These are phyloP conservation scores for Fimicolochytrium jonesii DNA, from an alignment of 192 early-diverging fungal genomes.

Conservation along the genomic window DNA sequence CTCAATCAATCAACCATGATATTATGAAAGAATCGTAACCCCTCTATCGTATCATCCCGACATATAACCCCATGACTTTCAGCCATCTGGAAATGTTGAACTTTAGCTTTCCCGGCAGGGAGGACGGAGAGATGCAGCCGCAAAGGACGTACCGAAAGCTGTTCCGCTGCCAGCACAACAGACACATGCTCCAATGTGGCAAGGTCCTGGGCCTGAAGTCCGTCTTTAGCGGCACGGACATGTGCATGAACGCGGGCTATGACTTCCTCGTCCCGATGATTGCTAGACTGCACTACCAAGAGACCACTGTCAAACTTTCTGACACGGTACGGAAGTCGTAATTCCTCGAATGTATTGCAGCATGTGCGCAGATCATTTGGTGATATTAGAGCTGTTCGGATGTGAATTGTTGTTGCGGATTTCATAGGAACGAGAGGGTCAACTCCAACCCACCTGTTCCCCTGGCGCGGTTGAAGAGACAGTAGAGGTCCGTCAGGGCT, in stretches of 20 bases:
- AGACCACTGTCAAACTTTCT: conserved; percentile 79
- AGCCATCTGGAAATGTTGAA: conserved; percentile 55
- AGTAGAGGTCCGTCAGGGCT: conserved; percentile 86
- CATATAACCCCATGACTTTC: conserved; percentile 78
- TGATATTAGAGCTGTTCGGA: conserved; percentile 68
- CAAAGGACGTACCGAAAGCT: conserved; percentile 54
- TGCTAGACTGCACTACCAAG: conserved; percentile 65
- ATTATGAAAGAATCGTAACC: conserved; percentile 81
- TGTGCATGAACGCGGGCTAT: conserved; percentile 52
- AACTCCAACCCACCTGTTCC: conserved; percentile 74
- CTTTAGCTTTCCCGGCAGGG: conserved; percentile 5
- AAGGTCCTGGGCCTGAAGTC: conserved; percentile 67
- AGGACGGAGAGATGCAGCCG: background rate
- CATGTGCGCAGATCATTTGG: conserved; percentile 88
- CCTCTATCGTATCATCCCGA: conserved; percentile 82
- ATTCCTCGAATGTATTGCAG: conserved; percentile 59
- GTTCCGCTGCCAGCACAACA: conserved; percentile 60
- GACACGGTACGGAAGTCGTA: conserved; percentile 70
- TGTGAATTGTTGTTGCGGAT: background rate
- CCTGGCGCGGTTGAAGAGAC: conserved; percentile 90
- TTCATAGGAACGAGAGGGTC: no score
- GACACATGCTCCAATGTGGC: conserved; percentile 59
- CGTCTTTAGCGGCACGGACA: conserved; percentile 39
- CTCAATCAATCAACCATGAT: no score
- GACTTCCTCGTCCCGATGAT: conserved; percentile 64